Evolutionary conservation across 495 filamentous ascomycete species (phyloP).

Genomic region (Xylaria nigripes): DNA sequence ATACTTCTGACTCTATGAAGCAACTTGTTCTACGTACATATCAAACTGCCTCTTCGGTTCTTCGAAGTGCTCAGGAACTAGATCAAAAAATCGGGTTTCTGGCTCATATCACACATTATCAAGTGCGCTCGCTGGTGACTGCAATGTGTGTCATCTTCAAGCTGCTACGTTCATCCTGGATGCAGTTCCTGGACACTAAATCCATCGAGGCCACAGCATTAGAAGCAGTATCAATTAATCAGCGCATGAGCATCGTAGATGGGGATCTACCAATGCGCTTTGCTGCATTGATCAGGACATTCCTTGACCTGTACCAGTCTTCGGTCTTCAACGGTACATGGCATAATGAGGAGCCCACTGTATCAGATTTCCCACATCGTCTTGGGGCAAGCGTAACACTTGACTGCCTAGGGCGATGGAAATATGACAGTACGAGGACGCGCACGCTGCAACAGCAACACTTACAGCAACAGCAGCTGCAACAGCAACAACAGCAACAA

Average conservation of each 20-base stretch:
- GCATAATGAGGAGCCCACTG: slow-evolving; percentile 17
- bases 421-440: slow-evolving; percentile 17
- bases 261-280: slow-evolving; percentile 30
- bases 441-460: neutral
- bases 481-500: neutral
- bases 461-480: neutral
- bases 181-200: slow-evolving; percentile 18
- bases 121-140: slow-evolving; percentile 31
- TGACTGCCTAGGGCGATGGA: slow-evolving; percentile 34
- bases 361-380: slow-evolving; percentile 26
- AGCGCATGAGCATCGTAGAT: slow-evolving; percentile 17
- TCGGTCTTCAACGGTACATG: neutral
- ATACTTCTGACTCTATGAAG: slow-evolving; percentile 29
- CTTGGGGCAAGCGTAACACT: slow-evolving; percentile 34
- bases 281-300: slow-evolving; percentile 29
- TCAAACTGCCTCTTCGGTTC: slow-evolving; percentile 31
- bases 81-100: slow-evolving; percentile 28
- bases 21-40: slow-evolving; percentile 34
- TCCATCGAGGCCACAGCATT: slow-evolving; percentile 12
- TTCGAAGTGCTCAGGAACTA: slow-evolving; percentile 24
- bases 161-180: slow-evolving; percentile 31
- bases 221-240: slow-evolving; percentile 13
- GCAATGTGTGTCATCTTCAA: slow-evolving; percentile 34
- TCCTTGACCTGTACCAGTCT: slow-evolving; percentile 13
- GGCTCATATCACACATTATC: slow-evolving; percentile 33